Percentiles rank a stretch among this genome's conserved stretches.
phyloP scores from a whole-genome alignment of 2,329 filamentous ascomycete genomes.

The Phyllosticta capitalensis region DNA sequence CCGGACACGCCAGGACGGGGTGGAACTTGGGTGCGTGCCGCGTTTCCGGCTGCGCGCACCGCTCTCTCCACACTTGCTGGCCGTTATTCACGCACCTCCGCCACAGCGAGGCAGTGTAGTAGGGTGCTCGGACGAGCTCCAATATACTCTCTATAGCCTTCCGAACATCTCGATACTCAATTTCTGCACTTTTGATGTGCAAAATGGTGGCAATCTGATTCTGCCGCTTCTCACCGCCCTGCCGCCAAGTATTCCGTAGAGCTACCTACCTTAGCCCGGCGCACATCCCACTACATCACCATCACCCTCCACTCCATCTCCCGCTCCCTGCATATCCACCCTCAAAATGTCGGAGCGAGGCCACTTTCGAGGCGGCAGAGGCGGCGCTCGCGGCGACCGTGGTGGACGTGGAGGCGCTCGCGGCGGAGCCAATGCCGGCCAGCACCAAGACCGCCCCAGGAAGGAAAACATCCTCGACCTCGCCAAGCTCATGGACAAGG shows the following conservation, averaged over 20 bases:
- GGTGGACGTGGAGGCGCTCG: constrained; percentile 18
- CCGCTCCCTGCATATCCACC: neutral
- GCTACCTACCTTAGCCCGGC: too few species aligned
- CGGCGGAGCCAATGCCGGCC: constrained; percentile 13
- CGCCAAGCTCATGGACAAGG: constrained; percentile 94
- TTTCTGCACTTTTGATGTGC: too few species aligned
- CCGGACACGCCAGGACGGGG: too few species aligned
- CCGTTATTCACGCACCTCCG: too few species aligned
- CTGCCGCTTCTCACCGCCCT: neutral
- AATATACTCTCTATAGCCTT: too few species aligned
- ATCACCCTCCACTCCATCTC: constrained; percentile 2
- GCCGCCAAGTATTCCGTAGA: too few species aligned
- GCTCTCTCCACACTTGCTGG: too few species aligned
- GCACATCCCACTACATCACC: neutral
- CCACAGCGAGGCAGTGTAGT: too few species aligned
- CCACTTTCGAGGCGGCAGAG: constrained; percentile 37
- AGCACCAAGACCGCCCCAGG: constrained; percentile 65
- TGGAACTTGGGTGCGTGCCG: too few species aligned
- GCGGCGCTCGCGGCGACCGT: constrained; percentile 18
- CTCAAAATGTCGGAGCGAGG: constrained; percentile 46
- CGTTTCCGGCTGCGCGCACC: neutral
- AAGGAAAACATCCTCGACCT: constrained; percentile 98
- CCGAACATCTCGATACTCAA: too few species aligned
- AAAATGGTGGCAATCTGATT: too few species aligned
- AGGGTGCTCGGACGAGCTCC: too few species aligned